A percentile compares a stretch with the other conserved stretches of the same genome.
These are phyloP conservation scores for Phytophthora crassamura DNA, from an alignment of 352 stramenopile species.

Conservation along the genomic window DNA sequence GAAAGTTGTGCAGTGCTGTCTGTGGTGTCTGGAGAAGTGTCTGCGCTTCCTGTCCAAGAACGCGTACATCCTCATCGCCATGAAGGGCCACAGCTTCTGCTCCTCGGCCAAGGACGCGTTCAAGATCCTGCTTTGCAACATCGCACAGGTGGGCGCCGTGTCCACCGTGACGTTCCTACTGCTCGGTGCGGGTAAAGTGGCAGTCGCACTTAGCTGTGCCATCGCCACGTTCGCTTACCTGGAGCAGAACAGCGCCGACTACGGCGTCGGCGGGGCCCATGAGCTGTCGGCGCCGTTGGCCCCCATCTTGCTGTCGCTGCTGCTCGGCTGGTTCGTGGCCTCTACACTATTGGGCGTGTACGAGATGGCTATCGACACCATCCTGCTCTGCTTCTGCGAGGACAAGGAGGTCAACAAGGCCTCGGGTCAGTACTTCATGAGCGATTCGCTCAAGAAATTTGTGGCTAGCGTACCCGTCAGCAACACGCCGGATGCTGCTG, in stretches of 20 bases:
- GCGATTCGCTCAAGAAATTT: constrained; percentile 71
- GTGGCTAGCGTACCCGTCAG: constrained; percentile 60
- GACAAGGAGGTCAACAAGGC: constrained; percentile 86
- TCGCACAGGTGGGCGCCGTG: constrained; percentile 89
- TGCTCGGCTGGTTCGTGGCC: constrained; percentile 94
- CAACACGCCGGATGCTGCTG: neutral
- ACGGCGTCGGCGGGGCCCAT: constrained; percentile 53
- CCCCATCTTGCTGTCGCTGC: constrained; percentile 90
- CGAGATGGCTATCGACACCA: constrained; percentile 95
- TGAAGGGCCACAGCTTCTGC: constrained; percentile 83
- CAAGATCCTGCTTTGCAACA: constrained; percentile 92
- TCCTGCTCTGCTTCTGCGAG: constrained; percentile 96
- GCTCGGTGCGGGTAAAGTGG: constrained; percentile 93
- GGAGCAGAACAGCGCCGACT: constrained; percentile 59
- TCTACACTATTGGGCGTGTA: constrained; percentile 96
- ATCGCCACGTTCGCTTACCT: constrained; percentile 70
- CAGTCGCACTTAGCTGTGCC: constrained; percentile 63
- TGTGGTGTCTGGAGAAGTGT: constrained; percentile 96
- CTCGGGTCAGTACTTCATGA: constrained; percentile 81
- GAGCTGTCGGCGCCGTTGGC: constrained; percentile 85
- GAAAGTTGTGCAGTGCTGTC: constrained; percentile 90
- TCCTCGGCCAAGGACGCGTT: constrained; percentile 92
- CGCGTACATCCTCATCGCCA: constrained; percentile 92
- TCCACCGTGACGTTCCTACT: constrained; percentile 92
- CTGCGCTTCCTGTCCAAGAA: constrained; percentile 99